These are phyloP conservation scores for Cystobasidium pallidum DNA, from an alignment of 1,284 basidiomycete species.

Conservation along the genomic window DNA sequence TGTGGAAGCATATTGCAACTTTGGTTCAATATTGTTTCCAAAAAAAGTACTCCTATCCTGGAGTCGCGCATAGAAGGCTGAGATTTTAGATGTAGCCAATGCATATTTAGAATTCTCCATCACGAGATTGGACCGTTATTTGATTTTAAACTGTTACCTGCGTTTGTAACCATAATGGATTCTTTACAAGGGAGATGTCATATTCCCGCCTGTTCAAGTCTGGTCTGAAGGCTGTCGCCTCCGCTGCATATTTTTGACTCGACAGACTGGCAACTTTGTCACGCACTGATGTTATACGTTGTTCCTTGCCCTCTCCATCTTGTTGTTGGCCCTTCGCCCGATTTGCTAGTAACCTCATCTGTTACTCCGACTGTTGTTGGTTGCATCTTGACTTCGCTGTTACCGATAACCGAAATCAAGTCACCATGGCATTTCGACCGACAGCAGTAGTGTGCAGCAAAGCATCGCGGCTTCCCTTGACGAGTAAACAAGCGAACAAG, in stretches of 20 bases:
- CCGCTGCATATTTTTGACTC: no score
- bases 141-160: no score
- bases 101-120: background rate
- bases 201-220: no score
- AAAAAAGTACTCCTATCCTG: background rate
- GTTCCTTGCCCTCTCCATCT: no score
- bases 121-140: background rate
- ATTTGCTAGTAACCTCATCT: no score
- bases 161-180: background rate
- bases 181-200: no score
- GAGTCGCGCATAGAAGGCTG: background rate
- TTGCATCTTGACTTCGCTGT: background rate
- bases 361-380: no score
- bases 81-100: background rate
- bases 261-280: no score
- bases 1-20: no score
- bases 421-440: slow-evolving; percentile 60
- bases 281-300: no score
- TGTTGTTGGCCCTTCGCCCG: no score
- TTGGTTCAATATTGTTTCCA: background rate
- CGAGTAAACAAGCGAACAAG: slow-evolving; percentile 83
- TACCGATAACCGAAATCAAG: background rate
- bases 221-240: no score
- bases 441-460: slow-evolving; percentile 70
- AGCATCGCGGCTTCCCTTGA: slow-evolving; percentile 76